Evolutionary conservation across 257 asterid genomes (phyloP).

Genomic region (Buddleja alternifolia): DNA sequence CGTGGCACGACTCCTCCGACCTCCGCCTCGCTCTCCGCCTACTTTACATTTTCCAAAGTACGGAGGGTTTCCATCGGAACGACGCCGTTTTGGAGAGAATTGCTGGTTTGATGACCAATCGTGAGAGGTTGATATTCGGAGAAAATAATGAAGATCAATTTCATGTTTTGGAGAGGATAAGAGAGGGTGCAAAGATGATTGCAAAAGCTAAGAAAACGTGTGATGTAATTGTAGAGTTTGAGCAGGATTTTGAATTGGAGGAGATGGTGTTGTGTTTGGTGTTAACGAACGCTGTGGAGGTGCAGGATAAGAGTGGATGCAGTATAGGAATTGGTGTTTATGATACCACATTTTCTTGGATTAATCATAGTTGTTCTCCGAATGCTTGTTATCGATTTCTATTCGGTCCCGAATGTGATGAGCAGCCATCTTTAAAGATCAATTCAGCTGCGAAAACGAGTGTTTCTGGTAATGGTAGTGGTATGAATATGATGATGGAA

Average conservation of each 20-base stretch:
- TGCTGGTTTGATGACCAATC: constrained; percentile 69
- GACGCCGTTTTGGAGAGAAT: constrained; percentile 47
- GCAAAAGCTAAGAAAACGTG: constrained; percentile 41
- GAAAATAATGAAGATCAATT: background rate
- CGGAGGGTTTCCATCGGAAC: constrained; percentile 5
- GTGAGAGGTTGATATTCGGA: constrained; percentile 38
- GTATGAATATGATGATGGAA: background rate
- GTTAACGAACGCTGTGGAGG: constrained; percentile 75
- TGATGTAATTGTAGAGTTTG: background rate
- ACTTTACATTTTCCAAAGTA: constrained; percentile 32
- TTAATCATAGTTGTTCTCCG: constrained; percentile 89
- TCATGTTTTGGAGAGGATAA: constrained; percentile 37
- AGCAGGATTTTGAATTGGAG: constrained; percentile 30
- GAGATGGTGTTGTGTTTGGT: constrained; percentile 74
- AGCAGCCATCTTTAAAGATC: constrained; percentile 34
- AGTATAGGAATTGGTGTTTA: constrained; percentile 72
- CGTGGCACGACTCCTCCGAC: constrained; percentile 50
- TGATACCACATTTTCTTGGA: constrained; percentile 69
- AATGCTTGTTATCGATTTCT: constrained; percentile 66
- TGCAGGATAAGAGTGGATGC: constrained; percentile 52
- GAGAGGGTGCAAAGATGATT: constrained; percentile 51
- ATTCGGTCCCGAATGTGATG: constrained; percentile 1
- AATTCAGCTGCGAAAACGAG: constrained; percentile 32
- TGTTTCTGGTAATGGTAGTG: constrained; percentile 21
- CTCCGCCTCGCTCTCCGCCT: constrained; percentile 85